Evolutionary conservation across 2,329 filamentous ascomycete species (phyloP), one percentile per base, ranked within the genome.

Genomic region (Arthroderma sp.): DNA sequence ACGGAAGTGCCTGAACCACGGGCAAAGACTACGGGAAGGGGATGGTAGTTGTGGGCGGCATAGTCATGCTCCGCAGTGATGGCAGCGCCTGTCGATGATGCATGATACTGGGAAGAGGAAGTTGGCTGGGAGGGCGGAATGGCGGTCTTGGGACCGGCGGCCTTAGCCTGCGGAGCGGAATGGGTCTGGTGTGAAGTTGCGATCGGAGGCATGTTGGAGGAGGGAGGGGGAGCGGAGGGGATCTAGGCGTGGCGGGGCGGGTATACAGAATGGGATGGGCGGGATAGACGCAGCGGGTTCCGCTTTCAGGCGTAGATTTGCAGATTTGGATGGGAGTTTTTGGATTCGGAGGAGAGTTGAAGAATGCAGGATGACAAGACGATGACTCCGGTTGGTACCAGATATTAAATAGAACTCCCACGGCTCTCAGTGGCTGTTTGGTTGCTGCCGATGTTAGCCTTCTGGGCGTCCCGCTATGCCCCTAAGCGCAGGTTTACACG

Each of bases 31-130:
- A 98, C 81, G 36, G 91, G 91, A 2, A 98, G 77, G 10, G 91
- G 91, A 67, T 96, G 88, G 74, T 98, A 98, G 73, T 98, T 98
- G 77, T 98, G 91, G 40, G 91, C 91, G 41, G 91, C 91, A 64
- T 78, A 89, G 61, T 84, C 72, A 58, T 85, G 73, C 70, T 98
- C 91, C 43, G 80, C 70, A 43, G 79, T 69, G 62, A 95, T 93
- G 56, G 91, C 89, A 55, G 75, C 72, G 47, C 80, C 70, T 37
- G 87, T 88, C 28, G 89, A 87, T 15, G 83, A 63, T 45, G 86
- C 75, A 68, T 95, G 91, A 70, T 78, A 78, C 37, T 38, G 37
- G 10, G 37, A 9, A 9, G 11, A 34, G 32, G 9, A 22, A 22
- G 37, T 27, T 10, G 37, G 37, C 8, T 38, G 37, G 3, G 22